These are phyloP conservation scores for Neonectria coccinea DNA, from an alignment of 2,329 filamentous ascomycete genomes.

Conservation along the genomic window DNA sequence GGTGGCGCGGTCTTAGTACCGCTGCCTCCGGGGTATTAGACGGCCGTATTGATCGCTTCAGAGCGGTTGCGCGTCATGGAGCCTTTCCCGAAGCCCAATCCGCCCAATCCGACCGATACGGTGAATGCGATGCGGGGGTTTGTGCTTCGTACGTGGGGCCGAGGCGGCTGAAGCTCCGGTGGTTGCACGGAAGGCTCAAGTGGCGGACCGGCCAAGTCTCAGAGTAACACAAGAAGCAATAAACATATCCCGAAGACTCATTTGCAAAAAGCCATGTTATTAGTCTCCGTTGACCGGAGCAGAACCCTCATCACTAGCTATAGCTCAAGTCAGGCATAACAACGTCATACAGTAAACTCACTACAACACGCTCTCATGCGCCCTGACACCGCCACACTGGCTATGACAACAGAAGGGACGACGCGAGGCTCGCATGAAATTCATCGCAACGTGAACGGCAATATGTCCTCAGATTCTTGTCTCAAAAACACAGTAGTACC, in stretches of 20 bases:
- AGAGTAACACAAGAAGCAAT: neutral
- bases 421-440: neutral
- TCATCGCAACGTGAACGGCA: conserved; percentile 1
- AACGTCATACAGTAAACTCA: neutral
- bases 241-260: neutral
- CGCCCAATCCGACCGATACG: conserved; percentile 12
- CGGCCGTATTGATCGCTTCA: conserved; percentile 3
- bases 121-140: conserved; percentile 1
- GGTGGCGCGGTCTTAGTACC: neutral
- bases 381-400: neutral
- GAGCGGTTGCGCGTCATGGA: neutral
- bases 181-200: neutral
- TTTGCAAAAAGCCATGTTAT: neutral
- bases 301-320: neutral
- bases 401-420: neutral
- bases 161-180: neutral
- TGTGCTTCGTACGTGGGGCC: neutral
- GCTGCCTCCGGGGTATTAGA: neutral
- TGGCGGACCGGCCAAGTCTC: neutral
- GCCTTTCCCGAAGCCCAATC: neutral
- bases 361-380: neutral
- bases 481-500: conserved; percentile 1
- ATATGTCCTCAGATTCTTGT: neutral
- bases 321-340: neutral
- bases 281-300: neutral